Base-by-base conservation (phyloP, 1,284 basidiomycete species). In the Calocybe gambosa region DNA sequence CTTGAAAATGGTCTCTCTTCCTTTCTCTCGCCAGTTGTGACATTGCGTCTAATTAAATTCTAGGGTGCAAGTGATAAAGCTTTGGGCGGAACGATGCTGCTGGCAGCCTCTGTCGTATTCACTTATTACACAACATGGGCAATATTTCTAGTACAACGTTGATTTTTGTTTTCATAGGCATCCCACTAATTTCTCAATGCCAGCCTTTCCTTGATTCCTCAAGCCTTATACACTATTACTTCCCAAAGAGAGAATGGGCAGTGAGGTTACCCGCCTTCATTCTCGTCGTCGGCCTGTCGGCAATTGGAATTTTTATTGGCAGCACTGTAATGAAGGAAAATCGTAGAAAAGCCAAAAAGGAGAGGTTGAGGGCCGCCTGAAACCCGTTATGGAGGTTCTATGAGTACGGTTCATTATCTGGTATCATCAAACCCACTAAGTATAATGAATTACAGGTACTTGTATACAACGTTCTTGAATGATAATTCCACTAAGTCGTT, bases 91-190 rank as follows among this genome's bases (percentile, higher is more conserved):
- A 59, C 70, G 21, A 89, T 94, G 86, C 80, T 96, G 60, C 69
- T 88, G 54, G 73, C 78, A 52, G 88, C 91, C 23, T 76, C 78
- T 3, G 66, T 82, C 46, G 80, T 90, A 37, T 95, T 95, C 67
- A 68, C 77, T 16, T 96, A 96, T 65, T 97, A 96, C 66, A 93
- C 92, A 3, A 75, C 77, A 35, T 96, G 93, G 93, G 85, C 92
- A 6, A 73, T 96, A 41, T 69, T 96, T 34, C 75, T 93, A 44
- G 93, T 93, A 57, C 56, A 80, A 72, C 29, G 28, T 33, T 19
- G 39, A 49, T 46, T 31, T n/a, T 29, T 28, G 42, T 28, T 25
- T 15, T 18, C 33, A 26, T 34, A n/a, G 28, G 6, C 29, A 8
- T 20, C 13, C 2, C n/a, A 35, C 41, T 53, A 19, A 53, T 21